Base-by-base conservation (phyloP, 2,329 filamentous ascomycete genomes). In the Sordariomycetes sp. region DNA sequence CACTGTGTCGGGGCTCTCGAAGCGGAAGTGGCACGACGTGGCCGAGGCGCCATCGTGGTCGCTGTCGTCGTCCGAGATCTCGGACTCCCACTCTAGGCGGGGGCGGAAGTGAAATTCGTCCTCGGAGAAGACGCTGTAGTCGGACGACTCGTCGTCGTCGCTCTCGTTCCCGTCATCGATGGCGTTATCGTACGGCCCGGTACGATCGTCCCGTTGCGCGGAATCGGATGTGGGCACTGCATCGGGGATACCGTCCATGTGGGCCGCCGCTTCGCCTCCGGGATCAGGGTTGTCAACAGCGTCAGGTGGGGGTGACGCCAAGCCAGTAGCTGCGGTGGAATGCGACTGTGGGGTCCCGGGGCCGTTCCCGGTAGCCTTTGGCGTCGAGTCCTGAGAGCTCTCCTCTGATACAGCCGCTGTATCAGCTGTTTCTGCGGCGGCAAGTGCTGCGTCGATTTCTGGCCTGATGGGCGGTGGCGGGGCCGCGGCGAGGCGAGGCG, bases 71-170 rank as follows among this genome's bases (percentile, higher is more conserved):
- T 84, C 80, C 17, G 56, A 57, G 39, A 61, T 36, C 42, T 62
- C 61, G 4, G 80, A 83, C 2, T 74, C 68, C 80, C 80, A 84
- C 56, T 83, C 80, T 20, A 72, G 65, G 2, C 80, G 73, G 20
- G 77, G 70, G 36, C 71, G 74, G 63, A 75, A 82, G 62, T 76
- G 74, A n/a, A 64, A 60, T 0, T 68, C 68, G 61, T 83, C 78
- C 60, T 82, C 79, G 1, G 79, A 82, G 22, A 83, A 70, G 53
- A 77, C 74, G 65, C 78, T 81, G 68, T 82, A 84, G 20, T 76
- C 72, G 5, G 79, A 83, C 42, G 70, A 72, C 39, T 69, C 68
- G 58, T 77, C 67, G 55, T 71, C 70, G 36, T 76, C 76, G 3
- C 69, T 70, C 50, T 72, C 73, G 50, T 72, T 69, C 8, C 73